Evolutionary conservation across 352 stramenopile species (phyloP), one percentile per base, ranked within the genome.

Genomic region (Globisporangium sylvaticum): DNA sequence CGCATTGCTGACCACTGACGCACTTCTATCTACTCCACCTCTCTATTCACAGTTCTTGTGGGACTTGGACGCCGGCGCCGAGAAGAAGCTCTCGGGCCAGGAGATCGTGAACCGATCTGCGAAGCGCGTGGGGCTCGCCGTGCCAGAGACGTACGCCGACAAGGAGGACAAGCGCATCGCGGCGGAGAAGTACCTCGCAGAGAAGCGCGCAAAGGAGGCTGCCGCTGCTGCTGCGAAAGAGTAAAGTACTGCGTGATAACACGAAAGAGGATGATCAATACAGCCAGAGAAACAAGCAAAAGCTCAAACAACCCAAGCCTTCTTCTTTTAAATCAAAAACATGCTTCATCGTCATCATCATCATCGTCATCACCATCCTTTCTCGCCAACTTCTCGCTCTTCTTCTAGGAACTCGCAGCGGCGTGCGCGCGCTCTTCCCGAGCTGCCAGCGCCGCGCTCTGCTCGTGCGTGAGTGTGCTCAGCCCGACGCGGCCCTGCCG

Each of bases 31-130:
- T 64, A 10, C 3, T 57, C 2, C 15, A 42, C 4, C 15, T n/a
- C 34, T 42, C 39, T 42, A 37, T 32, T 12, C 18, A 14, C 56
- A 95, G 84, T 78, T 69, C 63, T 65, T 95, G 58, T 94, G 84
- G 87, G 75, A 83, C 2, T 68, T 95, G 62, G 87, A 95, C 42
- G 80, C 81, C 27, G 87, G 87, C 48, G 42, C 78, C 6, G 87
- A 95, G 63, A 83, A 80, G 61, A 88, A 87, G 62, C 73, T 95
- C 15, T 72, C 79, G 48, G 72, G 80, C 3, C 64, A 90, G 24
- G 85, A 94, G 48, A 89, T 95, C 48, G 85, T 95, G 53, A 77
- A 91, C 65, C 82, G 80, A 20, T 93, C 87, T 24, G 87, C 87
- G 25, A 76, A 80, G 58, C 85, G 83, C 64, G 87, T 95, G 14